Conservation (phyloP, 1,139 yeast genomes). For the Taiozyma sp. region DNA sequence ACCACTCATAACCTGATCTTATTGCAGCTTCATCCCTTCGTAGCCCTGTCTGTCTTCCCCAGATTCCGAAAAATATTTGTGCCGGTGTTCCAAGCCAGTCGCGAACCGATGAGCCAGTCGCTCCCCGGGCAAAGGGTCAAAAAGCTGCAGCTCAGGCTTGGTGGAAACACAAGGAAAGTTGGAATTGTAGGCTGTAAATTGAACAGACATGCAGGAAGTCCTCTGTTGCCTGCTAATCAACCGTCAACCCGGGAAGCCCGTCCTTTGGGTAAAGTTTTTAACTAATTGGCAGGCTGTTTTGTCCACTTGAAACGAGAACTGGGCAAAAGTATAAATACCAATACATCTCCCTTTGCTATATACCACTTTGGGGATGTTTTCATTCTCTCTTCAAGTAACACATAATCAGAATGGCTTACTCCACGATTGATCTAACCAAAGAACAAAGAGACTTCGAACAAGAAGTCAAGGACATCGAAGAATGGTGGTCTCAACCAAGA, state of each 20-base stretch:
- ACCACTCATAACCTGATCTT: background rate
- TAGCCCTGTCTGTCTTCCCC: background rate
- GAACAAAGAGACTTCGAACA: conserved; percentile 47
- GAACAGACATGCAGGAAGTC: background rate
- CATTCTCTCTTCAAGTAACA: background rate
- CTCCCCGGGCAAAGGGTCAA: conserved; percentile 2
- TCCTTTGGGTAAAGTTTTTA: background rate
- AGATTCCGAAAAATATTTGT: background rate
- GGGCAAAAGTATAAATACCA: background rate
- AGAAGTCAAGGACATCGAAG: conserved; percentile 67
- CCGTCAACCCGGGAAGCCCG: background rate
- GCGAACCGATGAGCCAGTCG: background rate
- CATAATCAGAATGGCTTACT: conserved; percentile 1
- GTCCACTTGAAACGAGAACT: background rate
- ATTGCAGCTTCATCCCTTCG: background rate
- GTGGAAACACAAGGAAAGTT: no score
- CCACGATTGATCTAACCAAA: conserved; percentile 7
- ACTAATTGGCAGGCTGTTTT: background rate
- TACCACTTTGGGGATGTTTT: background rate
- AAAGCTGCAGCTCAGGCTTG: background rate
- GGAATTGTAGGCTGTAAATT: background rate
- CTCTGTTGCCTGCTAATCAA: background rate
- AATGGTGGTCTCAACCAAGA: conserved; percentile 94
- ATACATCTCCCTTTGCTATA: background rate
- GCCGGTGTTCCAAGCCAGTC: background rate